Percentiles rank a stretch among this genome's conserved stretches.
Evolutionary conservation across 2,329 filamentous ascomycete species (phyloP).

Genomic region (Alternaria sp.): DNA sequence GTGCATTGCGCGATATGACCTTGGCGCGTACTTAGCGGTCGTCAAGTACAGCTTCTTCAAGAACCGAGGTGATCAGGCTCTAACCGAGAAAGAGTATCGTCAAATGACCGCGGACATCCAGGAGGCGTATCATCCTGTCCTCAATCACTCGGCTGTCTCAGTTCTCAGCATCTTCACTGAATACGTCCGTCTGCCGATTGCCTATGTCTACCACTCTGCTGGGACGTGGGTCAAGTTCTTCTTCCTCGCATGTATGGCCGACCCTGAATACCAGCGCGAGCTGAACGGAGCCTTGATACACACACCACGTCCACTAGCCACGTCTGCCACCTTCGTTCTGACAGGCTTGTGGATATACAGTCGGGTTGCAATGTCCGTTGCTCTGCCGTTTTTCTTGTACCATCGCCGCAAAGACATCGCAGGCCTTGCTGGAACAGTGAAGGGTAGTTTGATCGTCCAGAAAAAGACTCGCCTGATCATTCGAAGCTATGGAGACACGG

Average conservation of each 20-base stretch:
- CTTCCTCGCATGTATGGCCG: constrained; percentile 58
- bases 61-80: constrained; percentile 25
- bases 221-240: constrained; percentile 57
- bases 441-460: constrained; percentile 57
- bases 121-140: constrained; percentile 37
- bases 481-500: constrained; percentile 55
- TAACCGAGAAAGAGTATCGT: constrained; percentile 40
- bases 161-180: constrained; percentile 31
- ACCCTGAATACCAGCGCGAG: constrained; percentile 60
- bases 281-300: constrained; percentile 53
- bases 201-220: constrained; percentile 52
- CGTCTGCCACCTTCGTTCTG: constrained; percentile 50
- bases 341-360: constrained; percentile 58
- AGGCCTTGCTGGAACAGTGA: constrained; percentile 56
- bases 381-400: constrained; percentile 57
- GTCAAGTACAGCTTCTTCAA: constrained; percentile 44
- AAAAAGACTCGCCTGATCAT: constrained; percentile 57
- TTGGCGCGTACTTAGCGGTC: constrained; percentile 51
- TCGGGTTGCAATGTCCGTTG: constrained; percentile 52
- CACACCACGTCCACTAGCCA: constrained; percentile 45
- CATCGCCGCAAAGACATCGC: constrained; percentile 57
- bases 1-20: constrained; percentile 57
- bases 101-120: constrained; percentile 44
- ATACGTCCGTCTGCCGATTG: constrained; percentile 44
- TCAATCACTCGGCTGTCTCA: constrained; percentile 36